A percentile compares a stretch with the other conserved stretches of the same genome.
These are phyloP conservation scores for Plasmodium adleri DNA, from an alignment of 169 alveolate genomes.

Conservation along the genomic window DNA sequence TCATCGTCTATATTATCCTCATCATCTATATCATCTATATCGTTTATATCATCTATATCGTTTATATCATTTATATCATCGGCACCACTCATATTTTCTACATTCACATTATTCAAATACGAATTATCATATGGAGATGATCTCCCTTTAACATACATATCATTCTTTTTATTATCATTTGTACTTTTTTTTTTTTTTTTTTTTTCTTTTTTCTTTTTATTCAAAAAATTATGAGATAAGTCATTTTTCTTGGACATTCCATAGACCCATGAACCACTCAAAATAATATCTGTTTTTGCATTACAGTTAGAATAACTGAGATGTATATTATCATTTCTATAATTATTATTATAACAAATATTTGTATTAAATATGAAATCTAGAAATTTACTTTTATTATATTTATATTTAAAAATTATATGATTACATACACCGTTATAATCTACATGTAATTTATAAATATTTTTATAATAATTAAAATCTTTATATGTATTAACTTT, in stretches of 20 bases:
- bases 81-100: neutral
- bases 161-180: no score
- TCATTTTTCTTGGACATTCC: neutral
- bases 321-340: conserved; percentile 11
- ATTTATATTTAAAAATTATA: neutral
- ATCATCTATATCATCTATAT: no score
- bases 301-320: neutral
- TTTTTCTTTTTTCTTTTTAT: neutral
- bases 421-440: conserved; percentile 37
- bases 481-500: conserved; percentile 24
- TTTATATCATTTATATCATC: neutral
- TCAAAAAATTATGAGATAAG: neutral
- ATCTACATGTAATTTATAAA: conserved; percentile 57
- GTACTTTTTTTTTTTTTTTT: no score
- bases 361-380: conserved; percentile 18
- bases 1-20: no score
- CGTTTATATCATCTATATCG: neutral
- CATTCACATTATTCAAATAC: no score
- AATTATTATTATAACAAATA: conserved; percentile 22
- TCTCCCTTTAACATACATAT: no score
- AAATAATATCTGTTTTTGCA: neutral
- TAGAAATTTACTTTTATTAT: conserved; percentile 24
- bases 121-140: no score
- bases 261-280: conserved; percentile 42
- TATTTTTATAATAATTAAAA: conserved; percentile 23